These are phyloP conservation scores for Penicillium salamii DNA, from an alignment of 495 filamentous ascomycete species.

Conservation along the genomic window DNA sequence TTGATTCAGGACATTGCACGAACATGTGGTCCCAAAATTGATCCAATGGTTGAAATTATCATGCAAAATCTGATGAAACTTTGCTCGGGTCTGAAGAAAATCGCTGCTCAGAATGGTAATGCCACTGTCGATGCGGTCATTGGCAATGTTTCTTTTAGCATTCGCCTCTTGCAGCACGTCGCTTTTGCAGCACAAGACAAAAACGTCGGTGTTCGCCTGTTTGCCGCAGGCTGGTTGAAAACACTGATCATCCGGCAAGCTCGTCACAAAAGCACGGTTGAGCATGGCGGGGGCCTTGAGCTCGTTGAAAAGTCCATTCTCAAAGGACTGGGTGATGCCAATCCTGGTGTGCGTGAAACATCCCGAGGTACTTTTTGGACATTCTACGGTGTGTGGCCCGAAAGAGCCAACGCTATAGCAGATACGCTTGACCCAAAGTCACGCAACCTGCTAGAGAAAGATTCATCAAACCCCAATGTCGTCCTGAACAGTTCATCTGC, in stretches of 20 bases:
- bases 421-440: constrained; percentile 69
- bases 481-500: constrained; percentile 40
- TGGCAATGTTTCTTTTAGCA: constrained; percentile 70
- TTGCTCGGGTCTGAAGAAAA: constrained; percentile 84
- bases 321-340: constrained; percentile 80
- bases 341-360: constrained; percentile 79
- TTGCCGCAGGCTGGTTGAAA: constrained; percentile 78
- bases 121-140: constrained; percentile 72
- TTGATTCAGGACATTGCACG: constrained; percentile 83
- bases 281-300: constrained; percentile 78
- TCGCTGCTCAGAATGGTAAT: constrained; percentile 77
- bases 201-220: constrained; percentile 79
- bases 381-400: constrained; percentile 73
- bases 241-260: constrained; percentile 75
- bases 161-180: constrained; percentile 79
- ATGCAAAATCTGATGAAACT: constrained; percentile 88
- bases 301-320: constrained; percentile 83
- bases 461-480: constrained; percentile 74
- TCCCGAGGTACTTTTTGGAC: constrained; percentile 84
- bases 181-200: constrained; percentile 81
- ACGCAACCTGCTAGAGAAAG: constrained; percentile 71
- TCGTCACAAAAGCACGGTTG: constrained; percentile 74
- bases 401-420: constrained; percentile 72
- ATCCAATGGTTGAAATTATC: constrained; percentile 85
- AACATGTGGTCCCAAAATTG: constrained; percentile 71